phyloP scores from a whole-genome alignment of 2,329 filamentous ascomycete genomes.

The Alternaria panax region DNA sequence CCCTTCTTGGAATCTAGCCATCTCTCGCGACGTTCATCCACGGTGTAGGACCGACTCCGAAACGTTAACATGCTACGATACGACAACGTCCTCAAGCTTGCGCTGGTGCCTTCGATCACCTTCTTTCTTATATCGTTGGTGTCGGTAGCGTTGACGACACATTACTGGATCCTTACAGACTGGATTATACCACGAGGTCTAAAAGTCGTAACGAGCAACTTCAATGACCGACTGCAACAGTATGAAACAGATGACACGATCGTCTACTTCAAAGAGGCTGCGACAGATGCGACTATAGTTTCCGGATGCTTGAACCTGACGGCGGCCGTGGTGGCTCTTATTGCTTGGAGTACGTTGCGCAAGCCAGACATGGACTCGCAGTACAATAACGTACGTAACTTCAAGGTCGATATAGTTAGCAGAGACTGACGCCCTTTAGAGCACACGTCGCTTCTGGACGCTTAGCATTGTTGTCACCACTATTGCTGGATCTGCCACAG shows the following conservation, averaged over 20 bases:
- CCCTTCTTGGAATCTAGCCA: conserved; percentile 7
- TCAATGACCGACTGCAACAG: conserved; percentile 26
- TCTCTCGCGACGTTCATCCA: conserved; percentile 11
- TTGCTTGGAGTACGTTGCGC: conserved; percentile 35
- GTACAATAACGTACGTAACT: conserved; percentile 28
- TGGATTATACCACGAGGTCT: conserved; percentile 35
- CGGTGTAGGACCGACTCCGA: conserved; percentile 5
- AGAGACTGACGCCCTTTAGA: conserved; percentile 20
- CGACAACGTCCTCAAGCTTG: conserved; percentile 29
- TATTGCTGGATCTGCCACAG: conserved; percentile 21
- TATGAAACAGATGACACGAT: conserved; percentile 35
- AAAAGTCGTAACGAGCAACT: conserved; percentile 20
- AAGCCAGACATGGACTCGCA: conserved; percentile 36
- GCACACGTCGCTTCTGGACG: conserved; percentile 39
- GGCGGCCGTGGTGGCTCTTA: conserved; percentile 31
- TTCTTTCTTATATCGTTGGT: conserved; percentile 39
- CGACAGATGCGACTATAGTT: conserved; percentile 39
- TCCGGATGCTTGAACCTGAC: conserved; percentile 36
- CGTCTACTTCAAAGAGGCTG: conserved; percentile 32
- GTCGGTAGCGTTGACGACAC: conserved; percentile 37
- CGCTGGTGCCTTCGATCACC: conserved; percentile 33
- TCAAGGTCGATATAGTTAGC: neutral
- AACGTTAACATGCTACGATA: conserved; percentile 26
- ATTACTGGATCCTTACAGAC: conserved; percentile 43
- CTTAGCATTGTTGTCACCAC: conserved; percentile 30